Percentiles rank a stretch among this genome's conserved stretches.
Evolutionary conservation across 331 rosid genomes (phyloP).

Genomic region (Quercus tomentella): DNA sequence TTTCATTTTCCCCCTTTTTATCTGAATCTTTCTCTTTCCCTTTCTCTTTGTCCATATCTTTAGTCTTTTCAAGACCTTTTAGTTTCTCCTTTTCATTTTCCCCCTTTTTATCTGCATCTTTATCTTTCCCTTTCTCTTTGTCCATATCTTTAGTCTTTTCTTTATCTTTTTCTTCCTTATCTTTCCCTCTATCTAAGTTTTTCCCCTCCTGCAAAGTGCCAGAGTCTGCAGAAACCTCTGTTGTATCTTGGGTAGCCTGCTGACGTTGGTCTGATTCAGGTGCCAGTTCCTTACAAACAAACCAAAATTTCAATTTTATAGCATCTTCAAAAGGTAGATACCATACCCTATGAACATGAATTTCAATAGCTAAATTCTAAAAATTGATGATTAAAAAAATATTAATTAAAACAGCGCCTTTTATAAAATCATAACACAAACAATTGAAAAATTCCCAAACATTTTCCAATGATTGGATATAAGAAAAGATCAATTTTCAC

Average conservation of each 20-base stretch:
- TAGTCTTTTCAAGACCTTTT: conserved; percentile 73
- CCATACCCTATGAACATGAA: background rate
- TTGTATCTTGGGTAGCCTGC: conserved; percentile 45
- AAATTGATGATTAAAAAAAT: background rate
- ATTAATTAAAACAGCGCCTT: background rate
- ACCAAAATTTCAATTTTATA: background rate
- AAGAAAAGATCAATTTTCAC: background rate
- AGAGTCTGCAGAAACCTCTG: conserved; percentile 53
- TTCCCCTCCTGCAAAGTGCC: conserved; percentile 56
- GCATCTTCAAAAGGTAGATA: background rate
- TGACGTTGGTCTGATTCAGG: conserved; percentile 77
- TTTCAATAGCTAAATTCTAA: background rate
- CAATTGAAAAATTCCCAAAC: background rate
- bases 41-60: conserved; percentile 78
- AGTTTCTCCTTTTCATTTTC: conserved; percentile 90
- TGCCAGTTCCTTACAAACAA: conserved; percentile 49
- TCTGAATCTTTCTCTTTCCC: conserved; percentile 69
- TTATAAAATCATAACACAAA: background rate
- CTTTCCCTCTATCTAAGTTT: conserved; percentile 60
- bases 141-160: conserved; percentile 78
- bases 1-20: conserved; percentile 74
- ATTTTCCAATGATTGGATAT: background rate
- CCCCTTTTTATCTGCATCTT: conserved; percentile 66
- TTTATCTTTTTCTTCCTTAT: conserved; percentile 65
- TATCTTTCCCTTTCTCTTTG: conserved; percentile 72